A percentile compares a stretch with the other conserved stretches of the same genome.
Conservation (phyloP, 495 filamentous ascomycete genomes). For the Talaromyces proteolyticus region DNA sequence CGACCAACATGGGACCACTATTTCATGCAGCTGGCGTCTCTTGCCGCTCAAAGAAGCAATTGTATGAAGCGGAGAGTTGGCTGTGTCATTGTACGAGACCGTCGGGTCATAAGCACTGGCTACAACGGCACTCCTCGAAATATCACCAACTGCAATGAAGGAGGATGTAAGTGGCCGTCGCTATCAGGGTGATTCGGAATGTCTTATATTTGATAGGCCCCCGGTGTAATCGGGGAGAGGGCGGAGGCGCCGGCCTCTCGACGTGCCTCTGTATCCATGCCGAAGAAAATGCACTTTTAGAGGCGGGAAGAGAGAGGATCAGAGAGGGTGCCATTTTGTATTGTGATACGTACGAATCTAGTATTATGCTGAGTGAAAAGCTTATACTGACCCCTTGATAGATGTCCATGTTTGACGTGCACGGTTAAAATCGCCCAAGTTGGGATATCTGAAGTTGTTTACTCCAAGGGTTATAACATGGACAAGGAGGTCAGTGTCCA, state of each 20-base stretch:
- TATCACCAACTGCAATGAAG: conserved; percentile 84
- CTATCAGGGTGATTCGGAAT: not conserved
- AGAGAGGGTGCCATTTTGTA: conserved; percentile 75
- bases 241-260: conserved; percentile 64
- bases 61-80: conserved; percentile 98
- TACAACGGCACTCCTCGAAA: conserved; percentile 94
- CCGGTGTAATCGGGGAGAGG: conserved; percentile 71
- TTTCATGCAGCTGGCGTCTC: conserved; percentile 91
- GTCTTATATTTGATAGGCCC: conserved; percentile 35
- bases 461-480: conserved; percentile 89
- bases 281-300: conserved; percentile 92
- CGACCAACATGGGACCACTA: conserved; percentile 96
- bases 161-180: conserved; percentile 60
- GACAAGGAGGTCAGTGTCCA: conserved; percentile 51
- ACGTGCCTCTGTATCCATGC: conserved; percentile 95
- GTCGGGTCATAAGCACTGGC: conserved; percentile 88
- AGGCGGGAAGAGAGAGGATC: conserved; percentile 88
- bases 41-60: conserved; percentile 87
- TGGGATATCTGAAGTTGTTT: conserved; percentile 92
- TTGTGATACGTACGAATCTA: conserved; percentile 67
- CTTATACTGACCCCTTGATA: conserved; percentile 17
- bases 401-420: conserved; percentile 95
- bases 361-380: too few species aligned
- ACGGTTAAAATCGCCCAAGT: conserved; percentile 97
- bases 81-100: conserved; percentile 86